phyloP scores from a whole-genome alignment of 345 rosid species.

The Carallia pectinifolia region DNA sequence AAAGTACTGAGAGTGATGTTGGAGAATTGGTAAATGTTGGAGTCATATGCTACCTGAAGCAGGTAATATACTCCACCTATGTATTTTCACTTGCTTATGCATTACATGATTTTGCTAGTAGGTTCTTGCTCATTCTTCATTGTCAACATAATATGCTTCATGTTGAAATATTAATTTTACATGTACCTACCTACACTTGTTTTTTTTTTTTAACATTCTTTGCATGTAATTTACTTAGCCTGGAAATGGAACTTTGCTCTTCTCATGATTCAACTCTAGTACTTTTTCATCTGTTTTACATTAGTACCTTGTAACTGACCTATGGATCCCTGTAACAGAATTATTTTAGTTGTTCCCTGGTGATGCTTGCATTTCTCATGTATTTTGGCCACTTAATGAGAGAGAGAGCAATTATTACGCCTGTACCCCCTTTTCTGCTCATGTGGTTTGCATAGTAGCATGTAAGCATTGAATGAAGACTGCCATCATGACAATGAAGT shows the following conservation, averaged over 20 bases:
- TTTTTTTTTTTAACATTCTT: neutral
- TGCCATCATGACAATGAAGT: too few relatives aligned
- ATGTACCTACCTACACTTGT: neutral
- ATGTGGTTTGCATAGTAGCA: too few relatives aligned
- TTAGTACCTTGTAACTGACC: too few relatives aligned
- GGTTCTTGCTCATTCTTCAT: neutral
- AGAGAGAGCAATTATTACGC: too few relatives aligned
- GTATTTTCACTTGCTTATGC: neutral
- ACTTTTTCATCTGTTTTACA: neutral
- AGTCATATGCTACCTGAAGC: conserved; percentile 94
- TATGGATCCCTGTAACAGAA: too few relatives aligned
- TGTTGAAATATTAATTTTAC: neutral
- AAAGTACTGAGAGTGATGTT: conserved; percentile 92
- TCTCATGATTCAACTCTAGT: neutral
- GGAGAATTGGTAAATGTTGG: conserved; percentile 96
- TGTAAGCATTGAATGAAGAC: too few relatives aligned
- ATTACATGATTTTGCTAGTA: neutral
- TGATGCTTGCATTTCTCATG: neutral
- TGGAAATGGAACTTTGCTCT: conserved; percentile 1
- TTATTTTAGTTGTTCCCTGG: neutral
- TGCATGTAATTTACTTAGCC: neutral
- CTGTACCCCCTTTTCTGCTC: too few relatives aligned
- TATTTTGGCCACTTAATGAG: neutral
- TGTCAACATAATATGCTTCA: neutral
- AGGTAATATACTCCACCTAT: conserved; percentile 42